A percentile compares a stretch with the other conserved stretches of the same genome.
These are phyloP conservation scores for Cercospora sesami DNA, from an alignment of 2,329 filamentous ascomycete species.

Conservation along the genomic window DNA sequence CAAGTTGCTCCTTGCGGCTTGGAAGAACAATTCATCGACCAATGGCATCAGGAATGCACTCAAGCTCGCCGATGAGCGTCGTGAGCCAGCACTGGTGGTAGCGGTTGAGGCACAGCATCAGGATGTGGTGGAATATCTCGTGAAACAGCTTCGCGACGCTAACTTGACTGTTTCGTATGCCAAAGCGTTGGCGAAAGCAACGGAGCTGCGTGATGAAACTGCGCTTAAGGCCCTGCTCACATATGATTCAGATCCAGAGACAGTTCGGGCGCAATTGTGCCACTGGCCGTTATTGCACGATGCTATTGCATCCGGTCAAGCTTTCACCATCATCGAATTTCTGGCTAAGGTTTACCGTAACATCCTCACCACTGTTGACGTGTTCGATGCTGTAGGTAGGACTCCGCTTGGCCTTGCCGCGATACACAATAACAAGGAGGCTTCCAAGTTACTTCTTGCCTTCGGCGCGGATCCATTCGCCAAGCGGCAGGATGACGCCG, in stretches of 20 bases:
- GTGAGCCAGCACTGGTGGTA: neutral
- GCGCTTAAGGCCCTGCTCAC: neutral
- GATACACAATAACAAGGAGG: neutral
- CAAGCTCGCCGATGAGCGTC: neutral
- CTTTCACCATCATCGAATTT: neutral
- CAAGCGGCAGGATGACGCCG: neutral
- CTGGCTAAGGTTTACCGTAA: neutral
- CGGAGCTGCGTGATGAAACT: neutral
- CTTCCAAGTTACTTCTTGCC: neutral
- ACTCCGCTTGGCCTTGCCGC: neutral
- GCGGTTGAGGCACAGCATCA: neutral
- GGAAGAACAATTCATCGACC: neutral
- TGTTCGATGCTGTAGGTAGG: neutral
- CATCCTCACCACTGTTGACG: neutral
- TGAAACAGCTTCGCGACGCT: neutral
- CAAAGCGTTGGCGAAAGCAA: neutral
- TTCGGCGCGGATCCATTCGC: neutral
- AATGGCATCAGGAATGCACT: neutral
- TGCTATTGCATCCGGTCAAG: neutral
- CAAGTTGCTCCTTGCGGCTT: neutral
- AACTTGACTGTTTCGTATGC: neutral
- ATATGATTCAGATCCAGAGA: neutral
- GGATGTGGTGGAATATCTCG: neutral
- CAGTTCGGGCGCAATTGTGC: neutral
- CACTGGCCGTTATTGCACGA: neutral